A percentile compares a stretch with the other conserved stretches of the same genome.
Evolutionary conservation across 2,329 filamentous ascomycete genomes (phyloP).

Genomic region (Aspergillus brasiliensis): DNA sequence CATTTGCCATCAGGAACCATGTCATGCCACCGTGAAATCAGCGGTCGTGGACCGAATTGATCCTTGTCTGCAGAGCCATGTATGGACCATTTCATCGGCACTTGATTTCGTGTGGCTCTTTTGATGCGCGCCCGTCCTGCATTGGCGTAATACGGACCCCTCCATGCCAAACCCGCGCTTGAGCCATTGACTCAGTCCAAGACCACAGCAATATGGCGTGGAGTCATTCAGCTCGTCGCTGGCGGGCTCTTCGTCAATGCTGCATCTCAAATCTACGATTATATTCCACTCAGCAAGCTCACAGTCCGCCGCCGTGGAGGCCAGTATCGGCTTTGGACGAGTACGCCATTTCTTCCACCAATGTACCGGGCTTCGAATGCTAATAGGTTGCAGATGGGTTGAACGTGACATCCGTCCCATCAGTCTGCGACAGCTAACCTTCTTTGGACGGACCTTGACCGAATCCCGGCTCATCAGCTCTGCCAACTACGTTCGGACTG

Average conservation of each 20-base stretch:
- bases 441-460: conserved; percentile 91
- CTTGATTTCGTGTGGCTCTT: conserved; percentile 13
- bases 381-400: conserved; percentile 70
- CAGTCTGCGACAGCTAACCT: conserved; percentile 91
- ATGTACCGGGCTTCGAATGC: not conserved
- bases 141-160: conserved; percentile 3
- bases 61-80: conserved; percentile 21
- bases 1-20: conserved; percentile 2
- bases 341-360: conserved; percentile 37
- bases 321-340: conserved; percentile 63
- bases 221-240: conserved; percentile 38
- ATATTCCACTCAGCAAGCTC: conserved; percentile 29
- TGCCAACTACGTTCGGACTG: conserved; percentile 95
- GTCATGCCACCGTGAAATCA: conserved; percentile 10
- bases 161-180: conserved; percentile 20
- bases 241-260: conserved; percentile 29
- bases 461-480: conserved; percentile 88
- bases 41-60: not conserved
- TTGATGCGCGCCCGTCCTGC: conserved; percentile 12
- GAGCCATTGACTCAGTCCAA: conserved; percentile 18
- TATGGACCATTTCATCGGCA: conserved; percentile 14
- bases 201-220: conserved; percentile 38
- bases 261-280: conserved; percentile 24
- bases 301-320: conserved; percentile 57
- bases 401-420: conserved; percentile 91